Evolutionary conservation across 345 rosid genomes (phyloP), one percentile per base, ranked within the genome.

Genomic region (Psidium guajava): DNA sequence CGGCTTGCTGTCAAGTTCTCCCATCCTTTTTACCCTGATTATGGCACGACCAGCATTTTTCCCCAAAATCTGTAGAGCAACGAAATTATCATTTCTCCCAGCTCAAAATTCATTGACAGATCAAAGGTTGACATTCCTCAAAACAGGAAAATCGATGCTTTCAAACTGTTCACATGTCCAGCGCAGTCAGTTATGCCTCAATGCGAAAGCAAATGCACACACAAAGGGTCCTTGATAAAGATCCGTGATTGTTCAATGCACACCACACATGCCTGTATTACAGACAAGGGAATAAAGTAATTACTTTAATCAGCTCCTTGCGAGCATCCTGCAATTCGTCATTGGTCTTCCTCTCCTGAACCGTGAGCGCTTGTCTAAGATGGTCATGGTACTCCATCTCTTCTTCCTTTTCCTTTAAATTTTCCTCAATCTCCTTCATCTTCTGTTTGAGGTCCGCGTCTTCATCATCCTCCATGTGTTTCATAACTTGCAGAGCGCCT

Each of bases 291-390:
- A 69, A 18, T 36, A 18, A 36, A 52, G 44, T 42, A 84, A 87
- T 89, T 85, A 93, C 99, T 83, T 15, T 84, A 44, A 95, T 92
- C 84, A 96, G 55, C 88, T 89, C 97, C 88, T 95, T 96, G n/a
- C 92, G 93, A 85, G 93, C 97, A 2, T 87, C 94, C 82, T 91
- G 96, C 87, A 91, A 86, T 84, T 96, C 96, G 47, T 93, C 93
- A 81, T 94, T 94, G 64, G 73, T 87, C 86, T 27, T 84, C 15
- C 90, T 91, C 52, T 96, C 91, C 92, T 90, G 90, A 57, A 91
- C 73, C 57, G 91, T 44, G 40, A 93, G 91, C 54, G 92, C 55
- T 86, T 92, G 95, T 86, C 84, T 89, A 74, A 94, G 85, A 0
- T 69, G 61, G 54, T 94, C 92, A 90, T 89, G 27, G 54, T 0